Evolutionary conservation across 202 grass and related monocot genomes (phyloP), one percentile per base, ranked within the genome.

Genomic region (Eragrostis tef): DNA sequence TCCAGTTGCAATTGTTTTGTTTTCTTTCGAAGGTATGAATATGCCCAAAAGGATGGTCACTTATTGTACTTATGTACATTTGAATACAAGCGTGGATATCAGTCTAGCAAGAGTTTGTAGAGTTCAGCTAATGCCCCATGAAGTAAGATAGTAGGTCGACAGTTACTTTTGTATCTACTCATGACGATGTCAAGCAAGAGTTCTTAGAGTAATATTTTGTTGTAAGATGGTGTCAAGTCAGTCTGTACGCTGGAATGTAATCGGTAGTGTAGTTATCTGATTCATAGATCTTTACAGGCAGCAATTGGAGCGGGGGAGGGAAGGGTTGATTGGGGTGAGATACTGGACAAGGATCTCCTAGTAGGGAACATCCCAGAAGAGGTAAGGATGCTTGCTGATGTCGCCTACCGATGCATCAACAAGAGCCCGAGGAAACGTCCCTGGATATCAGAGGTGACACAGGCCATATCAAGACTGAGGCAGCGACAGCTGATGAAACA

Each of bases 281-380:
- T 47, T 46, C 74, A 77, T 70, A 0, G 15, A 31, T 67, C 46
- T n/a, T 87, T 86, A 76, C 81, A 99, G 93, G 97, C 97, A 80
- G 89, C 87, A 1, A 89, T 94, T 64, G 97, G 93, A 65, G 58
- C 58, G 1, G 89, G 84, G 43, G 91, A 96, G 42, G 93, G 91
- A 51, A 96, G 87, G 64, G 83, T 85, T 43, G 86, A 94, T 73
- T 96, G 97, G 97, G 89, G 86, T 1, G 97, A 96, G 74, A 99
- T 99, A 86, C 22, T 93, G 1, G 93, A 99, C 53, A 90, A 93
- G 80, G 90, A 94, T 63, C 89, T 99, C 60, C 75, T 91, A 11
- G 85, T 67, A 0, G 78, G 79, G 22, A 90, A 70, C 57, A 83
- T 86, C 65, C 65, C 83, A 2, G 93, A 92, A 29, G 97, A 96